phyloP scores from a whole-genome alignment of 805 yeast species.

The Candida saitoana region DNA sequence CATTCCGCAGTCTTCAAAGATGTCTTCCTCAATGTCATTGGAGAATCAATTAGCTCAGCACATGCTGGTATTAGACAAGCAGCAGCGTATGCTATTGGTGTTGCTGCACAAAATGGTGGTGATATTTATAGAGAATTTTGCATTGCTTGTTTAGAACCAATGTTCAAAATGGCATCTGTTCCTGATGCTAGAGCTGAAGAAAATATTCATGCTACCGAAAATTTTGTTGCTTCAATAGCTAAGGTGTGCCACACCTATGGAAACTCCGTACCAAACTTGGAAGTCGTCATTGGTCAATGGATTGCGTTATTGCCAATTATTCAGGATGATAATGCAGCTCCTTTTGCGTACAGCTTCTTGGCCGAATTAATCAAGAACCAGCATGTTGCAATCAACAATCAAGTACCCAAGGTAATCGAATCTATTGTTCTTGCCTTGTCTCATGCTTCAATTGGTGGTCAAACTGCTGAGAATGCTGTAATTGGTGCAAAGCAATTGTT shows the following conservation, averaged over 20 bases:
- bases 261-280: slow-evolving; percentile 54
- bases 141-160: slow-evolving; percentile 65
- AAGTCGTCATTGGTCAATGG: slow-evolving; percentile 71
- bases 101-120: slow-evolving; percentile 81
- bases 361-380: slow-evolving; percentile 64
- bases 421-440: slow-evolving; percentile 69
- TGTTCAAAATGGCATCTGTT: slow-evolving; percentile 65
- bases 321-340: slow-evolving; percentile 85
- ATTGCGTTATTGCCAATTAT: slow-evolving; percentile 73
- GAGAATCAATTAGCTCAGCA: slow-evolving; percentile 61
- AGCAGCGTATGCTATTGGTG: slow-evolving; percentile 80
- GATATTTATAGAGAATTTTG: slow-evolving; percentile 54
- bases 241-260: slow-evolving; percentile 69
- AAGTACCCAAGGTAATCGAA: slow-evolving; percentile 60
- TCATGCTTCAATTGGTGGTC: slow-evolving; percentile 64
- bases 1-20: slow-evolving; percentile 62
- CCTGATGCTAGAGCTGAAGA: slow-evolving; percentile 87
- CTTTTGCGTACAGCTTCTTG: slow-evolving; percentile 73
- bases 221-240: slow-evolving; percentile 77
- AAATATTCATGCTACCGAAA: slow-evolving; percentile 82
- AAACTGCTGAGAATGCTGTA: slow-evolving; percentile 64
- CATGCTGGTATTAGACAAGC: slow-evolving; percentile 80
- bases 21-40: slow-evolving; percentile 57
- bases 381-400: slow-evolving; percentile 51
- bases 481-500: slow-evolving; percentile 60